Percentiles rank a stretch among this genome's conserved stretches.
Conservation (phyloP, 768 basidiomycete species). For the Kwoniella mangroviensis region DNA sequence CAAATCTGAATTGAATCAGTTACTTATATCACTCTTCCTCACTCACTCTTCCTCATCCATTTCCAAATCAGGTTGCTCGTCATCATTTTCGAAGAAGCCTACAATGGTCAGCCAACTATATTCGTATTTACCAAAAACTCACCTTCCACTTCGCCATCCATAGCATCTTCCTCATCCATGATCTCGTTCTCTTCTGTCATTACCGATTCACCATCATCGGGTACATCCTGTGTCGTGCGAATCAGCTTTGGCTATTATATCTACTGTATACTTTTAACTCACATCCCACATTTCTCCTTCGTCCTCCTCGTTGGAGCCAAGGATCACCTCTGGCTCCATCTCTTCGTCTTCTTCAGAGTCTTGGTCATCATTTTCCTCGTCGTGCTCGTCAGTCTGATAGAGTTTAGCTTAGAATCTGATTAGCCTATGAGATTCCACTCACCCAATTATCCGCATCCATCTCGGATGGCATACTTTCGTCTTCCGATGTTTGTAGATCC, state of each 20-base stretch:
- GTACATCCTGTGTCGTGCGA: constrained; percentile 9
- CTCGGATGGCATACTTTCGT: constrained; percentile 39
- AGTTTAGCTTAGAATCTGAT: not conserved
- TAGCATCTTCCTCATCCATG: constrained; percentile 28
- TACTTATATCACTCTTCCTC: constrained; percentile 57
- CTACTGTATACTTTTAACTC: not conserved
- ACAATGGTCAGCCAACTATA: not conserved
- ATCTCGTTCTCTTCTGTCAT: constrained; percentile 41
- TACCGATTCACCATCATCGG: constrained; percentile 18
- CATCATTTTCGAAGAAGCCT: constrained; percentile 30
- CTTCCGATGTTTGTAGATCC: constrained; percentile 37
- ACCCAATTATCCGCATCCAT: constrained; percentile 47
- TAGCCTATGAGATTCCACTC: constrained; percentile 4
- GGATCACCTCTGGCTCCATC: constrained; percentile 20
- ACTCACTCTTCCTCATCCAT: constrained; percentile 58
- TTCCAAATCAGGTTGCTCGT: constrained; percentile 54
- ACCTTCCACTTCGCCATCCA: constrained; percentile 17
- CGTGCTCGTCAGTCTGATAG: constrained; percentile 21
- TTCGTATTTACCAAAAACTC: not conserved
- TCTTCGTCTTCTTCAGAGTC: constrained; percentile 35
- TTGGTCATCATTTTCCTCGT: constrained; percentile 26
- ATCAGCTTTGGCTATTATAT: not conserved
- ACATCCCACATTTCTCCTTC: constrained; percentile 14
- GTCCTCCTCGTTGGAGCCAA: constrained; percentile 28
- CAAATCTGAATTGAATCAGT: constrained; percentile 29